phyloP scores from a whole-genome alignment of 768 basidiomycete genomes.

The Suillus subluteus region DNA sequence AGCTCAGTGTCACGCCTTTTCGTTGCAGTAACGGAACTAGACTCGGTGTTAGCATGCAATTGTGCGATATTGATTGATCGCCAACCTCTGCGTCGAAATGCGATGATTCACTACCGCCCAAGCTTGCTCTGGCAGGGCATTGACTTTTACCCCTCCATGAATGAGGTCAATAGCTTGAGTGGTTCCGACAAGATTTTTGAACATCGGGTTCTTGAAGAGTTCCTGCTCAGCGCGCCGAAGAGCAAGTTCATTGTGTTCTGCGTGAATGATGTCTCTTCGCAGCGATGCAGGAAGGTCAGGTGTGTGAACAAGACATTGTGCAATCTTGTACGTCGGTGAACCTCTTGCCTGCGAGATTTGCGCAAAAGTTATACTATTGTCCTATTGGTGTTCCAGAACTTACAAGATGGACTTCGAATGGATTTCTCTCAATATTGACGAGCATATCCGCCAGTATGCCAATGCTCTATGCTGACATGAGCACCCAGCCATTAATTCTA shows the following conservation, averaged over 20 bases:
- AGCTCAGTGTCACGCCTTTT: conserved; percentile 47
- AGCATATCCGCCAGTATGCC: conserved; percentile 78
- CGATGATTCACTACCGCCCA: conserved; percentile 76
- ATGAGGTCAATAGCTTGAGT: conserved; percentile 73
- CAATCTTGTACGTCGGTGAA: conserved; percentile 58
- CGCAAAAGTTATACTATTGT: not conserved
- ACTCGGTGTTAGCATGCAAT: conserved; percentile 1
- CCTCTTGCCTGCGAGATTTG: conserved; percentile 51
- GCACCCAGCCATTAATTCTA: conserved; percentile 10
- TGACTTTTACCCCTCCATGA: conserved; percentile 68
- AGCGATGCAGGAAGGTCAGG: conserved; percentile 53
- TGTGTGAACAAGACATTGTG: conserved; percentile 72
- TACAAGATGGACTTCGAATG: conserved; percentile 56
- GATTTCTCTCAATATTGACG: conserved; percentile 68
- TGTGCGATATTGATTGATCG: not conserved
- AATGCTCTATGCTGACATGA: conserved; percentile 58
- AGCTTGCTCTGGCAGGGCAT: conserved; percentile 83
- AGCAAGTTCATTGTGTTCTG: conserved; percentile 51
- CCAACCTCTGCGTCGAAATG: conserved; percentile 61
- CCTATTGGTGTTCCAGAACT: conserved; percentile 15
- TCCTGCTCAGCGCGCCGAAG: conserved; percentile 55
- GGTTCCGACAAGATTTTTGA: conserved; percentile 56
- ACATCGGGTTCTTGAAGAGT: conserved; percentile 41
- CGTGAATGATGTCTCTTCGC: conserved; percentile 49
- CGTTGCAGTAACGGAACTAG: conserved; percentile 45